Base-by-base conservation (phyloP, 306 rosid species). In the Hippophae tibetana region DNA sequence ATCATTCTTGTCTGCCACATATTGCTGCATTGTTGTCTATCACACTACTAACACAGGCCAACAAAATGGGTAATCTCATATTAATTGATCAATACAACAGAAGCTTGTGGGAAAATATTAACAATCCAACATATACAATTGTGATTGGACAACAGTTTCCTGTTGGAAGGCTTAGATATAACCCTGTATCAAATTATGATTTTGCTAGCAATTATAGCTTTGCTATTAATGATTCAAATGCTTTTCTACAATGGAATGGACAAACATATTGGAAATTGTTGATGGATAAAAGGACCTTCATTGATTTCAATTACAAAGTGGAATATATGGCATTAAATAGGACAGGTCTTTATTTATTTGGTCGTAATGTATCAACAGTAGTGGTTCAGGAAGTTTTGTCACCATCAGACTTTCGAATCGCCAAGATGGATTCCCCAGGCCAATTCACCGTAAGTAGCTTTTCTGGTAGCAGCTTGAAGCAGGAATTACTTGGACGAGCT, bases 101-200 rank as follows among this genome's bases (percentile, higher is more conserved):
- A 47, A 85, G 95, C 66, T 81, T 90, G 41, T 90, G 98, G 98
- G 98, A 90, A 67, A 90, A 95, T 73, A 87, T 90, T 65, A 71
- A 63, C 5, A 3, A 83, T 70, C 95, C 98, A 46, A 90, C 96
- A 0, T 96, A 90, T 68, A 85, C 95, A 13, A 67, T 85, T 70
- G 96, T 90, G 46, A 66, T 76, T 13, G 95, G 96, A 57, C 98
- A 90, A 42, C 62, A 14, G 18, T 71, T 90, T 52, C 75, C 77
- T 4, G 81, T 67, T 14, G 89, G 95, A 49, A 43, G 74, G 52
- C 68, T 49, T 56, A 71, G 87, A 69, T 73, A 84, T 43, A 69
- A 81, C 62, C 52, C 80, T 42, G 67, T 13, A 42, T 78, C 90
- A 1, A 63, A 55, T 57, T 69, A 82, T 8, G 63, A 82, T 72